Evolutionary conservation across 495 filamentous ascomycete species (phyloP).

Genomic region (Aspergillus nanangensis): DNA sequence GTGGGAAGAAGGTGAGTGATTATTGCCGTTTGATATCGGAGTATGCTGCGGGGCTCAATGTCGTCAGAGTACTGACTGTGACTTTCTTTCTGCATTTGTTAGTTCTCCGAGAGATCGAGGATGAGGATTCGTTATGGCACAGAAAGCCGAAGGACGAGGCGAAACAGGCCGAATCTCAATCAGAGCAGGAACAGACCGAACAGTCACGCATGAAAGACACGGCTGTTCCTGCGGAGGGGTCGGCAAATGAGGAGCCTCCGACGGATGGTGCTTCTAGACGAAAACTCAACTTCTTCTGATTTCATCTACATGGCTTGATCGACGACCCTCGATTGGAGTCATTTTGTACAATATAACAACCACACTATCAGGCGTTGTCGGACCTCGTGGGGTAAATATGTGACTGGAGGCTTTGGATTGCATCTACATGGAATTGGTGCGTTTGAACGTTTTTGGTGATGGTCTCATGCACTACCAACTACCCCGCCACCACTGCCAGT

Average conservation of each 20-base stretch:
- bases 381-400: too few relatives aligned
- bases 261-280: constrained; percentile 17
- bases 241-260: constrained; percentile 10
- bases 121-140: constrained; percentile 65
- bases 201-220: constrained; percentile 13
- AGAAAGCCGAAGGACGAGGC: constrained; percentile 17
- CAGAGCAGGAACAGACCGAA: constrained; percentile 8
- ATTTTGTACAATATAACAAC: too few relatives aligned
- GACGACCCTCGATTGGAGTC: too few relatives aligned
- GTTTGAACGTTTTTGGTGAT: too few relatives aligned
- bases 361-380: too few relatives aligned
- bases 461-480: too few relatives aligned
- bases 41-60: too few relatives aligned
- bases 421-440: too few relatives aligned
- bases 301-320: neutral
- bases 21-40: constrained; percentile 1
- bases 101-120: constrained; percentile 79
- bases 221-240: constrained; percentile 7
- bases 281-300: constrained; percentile 34
- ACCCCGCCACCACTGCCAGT: neutral
- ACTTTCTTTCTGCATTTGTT: constrained; percentile 6
- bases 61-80: constrained; percentile 10
- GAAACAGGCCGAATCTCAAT: constrained; percentile 4
- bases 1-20: constrained; percentile 78
- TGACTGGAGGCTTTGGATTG: too few relatives aligned